phyloP scores from a whole-genome alignment of 768 basidiomycete species.

The Phaffia australis region DNA sequence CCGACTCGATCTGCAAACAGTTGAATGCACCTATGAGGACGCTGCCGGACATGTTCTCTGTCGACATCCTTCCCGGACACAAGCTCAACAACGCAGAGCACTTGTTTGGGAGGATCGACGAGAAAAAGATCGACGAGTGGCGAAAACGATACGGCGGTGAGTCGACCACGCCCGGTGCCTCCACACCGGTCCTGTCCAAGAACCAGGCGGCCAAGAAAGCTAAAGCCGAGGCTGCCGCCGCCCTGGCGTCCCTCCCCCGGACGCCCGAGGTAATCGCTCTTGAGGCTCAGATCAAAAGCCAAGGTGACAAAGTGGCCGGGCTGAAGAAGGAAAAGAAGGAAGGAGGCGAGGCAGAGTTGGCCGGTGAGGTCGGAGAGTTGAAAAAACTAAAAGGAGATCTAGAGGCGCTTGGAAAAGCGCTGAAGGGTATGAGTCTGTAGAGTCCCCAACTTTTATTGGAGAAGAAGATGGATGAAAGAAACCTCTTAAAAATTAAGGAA shows the following conservation, averaged over 20 bases:
- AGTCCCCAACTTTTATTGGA: background rate
- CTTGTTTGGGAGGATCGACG: conserved; percentile 88
- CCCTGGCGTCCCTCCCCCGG: conserved; percentile 47
- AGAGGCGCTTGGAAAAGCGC: conserved; percentile 49
- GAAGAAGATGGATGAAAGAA: no score
- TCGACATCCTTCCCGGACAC: conserved; percentile 81
- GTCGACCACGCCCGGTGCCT: conserved; percentile 37
- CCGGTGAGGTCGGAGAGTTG: conserved; percentile 44
- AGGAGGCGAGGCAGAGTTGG: conserved; percentile 40
- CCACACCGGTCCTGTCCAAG: conserved; percentile 30
- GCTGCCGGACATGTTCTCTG: conserved; percentile 58
- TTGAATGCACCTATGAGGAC: conserved; percentile 77
- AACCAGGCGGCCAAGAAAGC: conserved; percentile 46
- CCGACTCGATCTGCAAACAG: conserved; percentile 66
- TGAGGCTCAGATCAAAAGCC: conserved; percentile 62
- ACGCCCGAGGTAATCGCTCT: conserved; percentile 60
- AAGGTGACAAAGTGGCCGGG: conserved; percentile 61
- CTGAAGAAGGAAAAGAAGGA: conserved; percentile 45
- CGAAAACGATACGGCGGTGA: conserved; percentile 65
- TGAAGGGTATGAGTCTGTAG: conserved; percentile 53
- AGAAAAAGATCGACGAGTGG: conserved; percentile 76
- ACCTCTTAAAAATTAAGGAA: no score
- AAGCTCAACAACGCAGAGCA: conserved; percentile 73
- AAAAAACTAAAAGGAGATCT: conserved; percentile 54
- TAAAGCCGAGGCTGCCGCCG: conserved; percentile 37